Evolutionary conservation across 2,329 filamentous ascomycete genomes (phyloP).

Genomic region (Colletotrichum sansevieriae): DNA sequence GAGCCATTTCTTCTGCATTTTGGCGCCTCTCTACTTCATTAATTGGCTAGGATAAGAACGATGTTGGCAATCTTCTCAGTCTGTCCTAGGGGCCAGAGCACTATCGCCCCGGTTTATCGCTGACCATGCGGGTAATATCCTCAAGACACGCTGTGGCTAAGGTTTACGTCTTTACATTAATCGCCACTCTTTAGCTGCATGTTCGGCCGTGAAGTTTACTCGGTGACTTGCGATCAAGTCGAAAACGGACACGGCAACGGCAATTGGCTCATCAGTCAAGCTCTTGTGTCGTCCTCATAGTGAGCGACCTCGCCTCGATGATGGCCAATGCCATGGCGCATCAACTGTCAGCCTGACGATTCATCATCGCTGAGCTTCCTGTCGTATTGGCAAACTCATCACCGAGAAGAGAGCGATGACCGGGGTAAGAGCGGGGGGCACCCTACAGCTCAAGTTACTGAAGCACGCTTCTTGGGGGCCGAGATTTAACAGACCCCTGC

Average conservation of each 20-base stretch:
- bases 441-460: neutral
- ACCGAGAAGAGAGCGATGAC: slow-evolving; percentile 32
- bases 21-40: neutral
- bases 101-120: slow-evolving; percentile 4
- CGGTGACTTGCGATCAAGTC: neutral
- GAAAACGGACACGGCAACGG: neutral
- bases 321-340: neutral
- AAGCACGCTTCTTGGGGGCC: neutral
- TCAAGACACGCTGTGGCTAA: slow-evolving; percentile 10
- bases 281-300: neutral
- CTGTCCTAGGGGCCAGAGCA: slow-evolving; percentile 13
- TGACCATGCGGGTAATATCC: slow-evolving; percentile 5
- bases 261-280: neutral
- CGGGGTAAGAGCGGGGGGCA: slow-evolving; percentile 13
- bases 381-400: slow-evolving; percentile 10
- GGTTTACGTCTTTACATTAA: neutral
- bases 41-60: neutral
- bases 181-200: slow-evolving; percentile 4
- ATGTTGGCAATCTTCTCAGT: neutral
- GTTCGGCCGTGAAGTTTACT: neutral
- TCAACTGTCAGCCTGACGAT: neutral
- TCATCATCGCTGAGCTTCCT: neutral
- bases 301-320: slow-evolving; percentile 3
- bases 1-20: slow-evolving; percentile 4
- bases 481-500: slow-evolving; percentile 5